Percentiles rank a stretch among this genome's conserved stretches.
Conservation (phyloP, 805 yeast genomes). For the Ogataea zsoltii region DNA sequence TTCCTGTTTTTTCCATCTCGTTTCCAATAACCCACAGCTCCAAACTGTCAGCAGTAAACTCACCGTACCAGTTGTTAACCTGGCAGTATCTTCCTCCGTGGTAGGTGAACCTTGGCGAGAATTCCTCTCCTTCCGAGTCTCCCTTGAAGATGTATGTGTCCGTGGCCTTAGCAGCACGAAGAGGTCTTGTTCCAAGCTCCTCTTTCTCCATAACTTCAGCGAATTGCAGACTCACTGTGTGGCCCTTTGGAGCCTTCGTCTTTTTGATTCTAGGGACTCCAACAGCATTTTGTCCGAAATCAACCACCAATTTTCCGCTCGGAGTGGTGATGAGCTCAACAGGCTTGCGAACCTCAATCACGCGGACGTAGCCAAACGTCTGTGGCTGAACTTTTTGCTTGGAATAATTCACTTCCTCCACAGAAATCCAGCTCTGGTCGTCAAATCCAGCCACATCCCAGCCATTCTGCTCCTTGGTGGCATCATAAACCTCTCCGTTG, state of each 20-base stretch:
- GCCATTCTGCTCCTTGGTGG: constrained; percentile 17
- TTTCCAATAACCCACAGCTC: constrained; percentile 22
- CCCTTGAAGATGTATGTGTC: constrained; percentile 25
- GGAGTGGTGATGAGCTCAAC: constrained; percentile 15
- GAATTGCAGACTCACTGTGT: constrained; percentile 18
- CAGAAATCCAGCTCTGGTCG: constrained; percentile 12
- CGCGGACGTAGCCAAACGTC: constrained; percentile 17
- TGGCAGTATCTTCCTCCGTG: constrained; percentile 30
- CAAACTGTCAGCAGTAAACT: constrained; percentile 13
- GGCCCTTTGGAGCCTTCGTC: constrained; percentile 20
- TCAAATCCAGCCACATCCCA: constrained; percentile 17
- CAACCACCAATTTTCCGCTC: constrained; percentile 25
- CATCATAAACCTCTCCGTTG: constrained; percentile 30
- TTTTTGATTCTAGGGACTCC: constrained; percentile 23
- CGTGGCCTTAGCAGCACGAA: constrained; percentile 23
- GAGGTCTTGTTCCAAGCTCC: constrained; percentile 27
- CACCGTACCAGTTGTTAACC: constrained; percentile 24
- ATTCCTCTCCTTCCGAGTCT: constrained; percentile 19
- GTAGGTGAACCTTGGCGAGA: constrained; percentile 26
- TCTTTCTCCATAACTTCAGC: constrained; percentile 31
- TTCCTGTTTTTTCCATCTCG: constrained; percentile 20
- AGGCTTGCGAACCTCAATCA: constrained; percentile 19
- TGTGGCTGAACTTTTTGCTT: constrained; percentile 11
- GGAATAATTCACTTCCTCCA: constrained; percentile 7
- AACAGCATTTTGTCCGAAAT: constrained; percentile 28